Evolutionary conservation across 176 grass and related monocot species (phyloP), one percentile per base, ranked within the genome.

Genomic region (Rhynchospora pubera): DNA sequence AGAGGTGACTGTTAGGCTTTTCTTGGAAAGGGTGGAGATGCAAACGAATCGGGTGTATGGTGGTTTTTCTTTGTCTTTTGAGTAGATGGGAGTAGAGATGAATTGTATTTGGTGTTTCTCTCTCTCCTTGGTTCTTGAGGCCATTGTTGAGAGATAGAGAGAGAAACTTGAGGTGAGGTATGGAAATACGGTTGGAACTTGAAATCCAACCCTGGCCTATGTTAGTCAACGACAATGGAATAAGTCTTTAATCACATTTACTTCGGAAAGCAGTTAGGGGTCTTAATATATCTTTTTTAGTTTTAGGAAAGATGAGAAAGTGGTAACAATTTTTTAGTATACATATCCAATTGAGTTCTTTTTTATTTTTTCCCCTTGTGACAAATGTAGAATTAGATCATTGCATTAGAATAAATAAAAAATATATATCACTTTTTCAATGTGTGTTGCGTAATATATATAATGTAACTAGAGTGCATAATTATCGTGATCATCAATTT

Each of bases 41-140:
- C 78, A 63, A 80, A 50, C 13, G 26, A 80, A 63, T n/a, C 44
- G 69, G 8, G 10, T 42, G 22, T 62, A 16, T 44, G 39, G 42
- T 42, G 56, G 58, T 63, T 80, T 80, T 1, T 80, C 52, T 64
- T 80, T 80, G 55, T 60, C 32, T 23, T 80, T 64, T 24, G 78
- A 63, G 16, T 80, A 80, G 57, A 80, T 61, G 57, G 34, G 51
- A 62, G n/a, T 11, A 6, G 57, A 24, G 57, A 64, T 32, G 57
- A 80, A 47, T 64, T 64, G 78, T 34, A 3, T 28, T 47, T 80
- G 78, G 6, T 80, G 51, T 57, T 80, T 64, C 22, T 80, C 78
- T 80, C 7, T 63, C n/a, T 80, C 78, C 13, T 80, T 80, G 60
- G 39, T 80, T 80, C 78, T 80, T 80, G 78, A 80, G 32, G 78